Percentiles rank a stretch among this genome's conserved stretches.
These are phyloP conservation scores for Deinandra increscens DNA, from an alignment of 129 eudicot genomes.

Conservation along the genomic window DNA sequence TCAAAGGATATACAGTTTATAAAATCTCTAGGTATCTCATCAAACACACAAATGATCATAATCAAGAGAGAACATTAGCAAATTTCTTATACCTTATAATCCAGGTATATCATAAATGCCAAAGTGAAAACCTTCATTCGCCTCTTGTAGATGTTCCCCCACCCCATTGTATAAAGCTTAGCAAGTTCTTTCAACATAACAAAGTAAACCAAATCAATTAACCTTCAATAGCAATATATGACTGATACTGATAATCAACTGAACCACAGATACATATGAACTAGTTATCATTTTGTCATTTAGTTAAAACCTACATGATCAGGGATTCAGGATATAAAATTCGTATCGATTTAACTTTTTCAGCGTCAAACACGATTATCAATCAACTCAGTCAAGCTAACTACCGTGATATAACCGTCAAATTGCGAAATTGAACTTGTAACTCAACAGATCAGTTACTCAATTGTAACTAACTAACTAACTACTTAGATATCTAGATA, in stretches of 20 bases:
- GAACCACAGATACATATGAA: background rate
- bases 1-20: background rate
- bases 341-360: constrained; percentile 4
- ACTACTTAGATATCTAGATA: background rate
- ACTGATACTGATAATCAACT: background rate
- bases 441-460: constrained; percentile 16
- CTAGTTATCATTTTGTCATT: constrained; percentile 3
- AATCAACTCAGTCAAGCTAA: constrained; percentile 9
- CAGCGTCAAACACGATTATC: constrained; percentile 1
- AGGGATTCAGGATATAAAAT: constrained; percentile 4
- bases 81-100: constrained; percentile 60
- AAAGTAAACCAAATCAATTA: constrained; percentile 23
- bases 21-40: background rate
- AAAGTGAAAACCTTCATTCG: constrained; percentile 76
- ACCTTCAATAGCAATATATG: background rate
- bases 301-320: constrained; percentile 18
- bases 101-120: constrained; percentile 75
- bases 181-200: constrained; percentile 9
- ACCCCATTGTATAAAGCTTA: constrained; percentile 47
- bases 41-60: background rate
- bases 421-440: constrained; percentile 4
- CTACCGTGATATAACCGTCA: constrained; percentile 9
- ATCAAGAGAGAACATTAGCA: background rate
- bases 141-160: constrained; percentile 80
- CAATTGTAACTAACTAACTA: background rate